Conservation (phyloP, 805 yeast genomes). For the Ogataea allantospora region DNA sequence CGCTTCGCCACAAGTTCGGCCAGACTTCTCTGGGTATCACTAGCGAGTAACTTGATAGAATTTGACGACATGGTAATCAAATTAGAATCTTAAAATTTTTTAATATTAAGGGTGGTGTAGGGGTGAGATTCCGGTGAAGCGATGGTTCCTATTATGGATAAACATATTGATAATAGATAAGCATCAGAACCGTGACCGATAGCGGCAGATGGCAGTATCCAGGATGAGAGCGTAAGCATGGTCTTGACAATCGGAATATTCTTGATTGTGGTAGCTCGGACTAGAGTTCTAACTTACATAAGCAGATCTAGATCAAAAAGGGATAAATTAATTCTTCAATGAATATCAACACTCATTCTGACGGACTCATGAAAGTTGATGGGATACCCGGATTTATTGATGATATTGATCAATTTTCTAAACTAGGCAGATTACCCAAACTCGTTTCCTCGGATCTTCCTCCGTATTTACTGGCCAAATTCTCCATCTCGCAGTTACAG, state of each 20-base stretch:
- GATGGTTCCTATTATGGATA: not conserved
- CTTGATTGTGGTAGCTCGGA: too few species aligned
- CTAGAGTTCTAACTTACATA: slow-evolving; percentile 5
- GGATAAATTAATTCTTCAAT: slow-evolving; percentile 5
- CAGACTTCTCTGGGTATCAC: slow-evolving; percentile 64
- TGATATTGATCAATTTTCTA: slow-evolving; percentile 7
- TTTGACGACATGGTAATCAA: slow-evolving; percentile 58
- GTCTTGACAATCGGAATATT: too few species aligned
- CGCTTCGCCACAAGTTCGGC: slow-evolving; percentile 64
- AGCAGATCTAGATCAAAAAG: slow-evolving; percentile 4
- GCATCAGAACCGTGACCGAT: too few species aligned
- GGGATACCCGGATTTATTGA: slow-evolving; percentile 1
- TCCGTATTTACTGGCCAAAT: slow-evolving; percentile 9
- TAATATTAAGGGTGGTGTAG: slow-evolving; percentile 8
- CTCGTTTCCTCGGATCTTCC: slow-evolving; percentile 23
- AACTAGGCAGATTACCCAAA: slow-evolving; percentile 17
- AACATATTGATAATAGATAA: not conserved
- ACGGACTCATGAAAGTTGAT: not conserved
- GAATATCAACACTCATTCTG: not conserved
- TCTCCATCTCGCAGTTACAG: slow-evolving; percentile 18
- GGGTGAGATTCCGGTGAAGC: slow-evolving; percentile 8
- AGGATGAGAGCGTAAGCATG: too few species aligned
- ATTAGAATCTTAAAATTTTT: slow-evolving; percentile 6
- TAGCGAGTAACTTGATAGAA: slow-evolving; percentile 65
- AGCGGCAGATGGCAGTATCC: not conserved